Conservation (phyloP, 192 early-diverging fungal genomes). For the Fimicolochytrium jonesii region DNA sequence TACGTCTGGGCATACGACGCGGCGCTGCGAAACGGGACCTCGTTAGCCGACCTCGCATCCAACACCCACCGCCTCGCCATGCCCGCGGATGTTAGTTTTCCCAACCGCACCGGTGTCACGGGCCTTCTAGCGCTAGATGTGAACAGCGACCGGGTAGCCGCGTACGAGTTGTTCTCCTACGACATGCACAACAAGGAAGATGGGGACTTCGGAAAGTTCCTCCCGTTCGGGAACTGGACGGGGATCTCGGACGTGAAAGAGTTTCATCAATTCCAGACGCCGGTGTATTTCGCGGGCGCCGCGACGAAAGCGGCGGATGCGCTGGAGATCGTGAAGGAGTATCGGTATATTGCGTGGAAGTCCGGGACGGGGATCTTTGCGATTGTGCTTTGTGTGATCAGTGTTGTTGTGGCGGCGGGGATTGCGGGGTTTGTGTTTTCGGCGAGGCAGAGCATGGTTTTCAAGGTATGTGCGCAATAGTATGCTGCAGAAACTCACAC, state of each 20-base stretch:
- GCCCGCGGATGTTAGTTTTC: not conserved
- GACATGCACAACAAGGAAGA: not conserved
- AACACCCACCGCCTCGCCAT: not conserved
- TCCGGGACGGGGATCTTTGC: not conserved
- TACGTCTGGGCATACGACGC: not conserved
- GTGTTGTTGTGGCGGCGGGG: not conserved
- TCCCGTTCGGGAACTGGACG: not conserved
- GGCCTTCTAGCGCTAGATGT: not conserved
- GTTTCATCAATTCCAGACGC: too few relatives aligned
- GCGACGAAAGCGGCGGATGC: not conserved
- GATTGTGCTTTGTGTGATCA: not conserved
- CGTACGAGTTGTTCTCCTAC: not conserved
- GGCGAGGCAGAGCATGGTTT: not conserved
- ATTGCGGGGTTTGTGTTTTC: not conserved
- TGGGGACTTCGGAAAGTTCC: not conserved
- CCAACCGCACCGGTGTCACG: constrained; percentile 1
- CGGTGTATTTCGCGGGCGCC: not conserved
- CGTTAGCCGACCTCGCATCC: not conserved
- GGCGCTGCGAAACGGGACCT: not conserved
- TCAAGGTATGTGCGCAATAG: constrained; percentile 1
- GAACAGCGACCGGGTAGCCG: not conserved
- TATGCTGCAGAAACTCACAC: not conserved
- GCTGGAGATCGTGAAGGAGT: not conserved
- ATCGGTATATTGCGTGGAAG: not conserved
- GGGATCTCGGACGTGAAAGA: not conserved